phyloP scores from a whole-genome alignment of 371 early-diverging fungal species.

The Zopfochytrium polystomum region DNA sequence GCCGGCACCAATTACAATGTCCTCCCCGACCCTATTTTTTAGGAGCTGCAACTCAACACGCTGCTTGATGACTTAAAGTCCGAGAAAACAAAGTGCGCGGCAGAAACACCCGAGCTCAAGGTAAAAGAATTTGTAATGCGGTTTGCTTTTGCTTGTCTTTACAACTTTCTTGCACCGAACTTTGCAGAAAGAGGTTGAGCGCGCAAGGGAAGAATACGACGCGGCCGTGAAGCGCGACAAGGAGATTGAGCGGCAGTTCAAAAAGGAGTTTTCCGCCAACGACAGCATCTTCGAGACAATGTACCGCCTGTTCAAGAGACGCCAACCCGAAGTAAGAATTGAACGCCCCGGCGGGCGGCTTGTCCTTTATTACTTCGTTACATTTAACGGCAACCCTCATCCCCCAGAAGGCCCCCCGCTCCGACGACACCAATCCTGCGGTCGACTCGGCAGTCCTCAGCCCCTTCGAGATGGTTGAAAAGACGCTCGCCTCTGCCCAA shows the following conservation, averaged over 20 bases:
- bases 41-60: conserved; percentile 32
- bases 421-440: too few relatives aligned
- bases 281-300: conserved; percentile 39
- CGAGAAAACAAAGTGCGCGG: conserved; percentile 33
- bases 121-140: conserved; percentile 14
- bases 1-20: too few relatives aligned
- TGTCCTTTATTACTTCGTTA: neutral
- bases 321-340: conserved; percentile 28
- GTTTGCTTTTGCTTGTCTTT: neutral
- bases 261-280: conserved; percentile 43
- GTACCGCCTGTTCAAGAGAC: conserved; percentile 43
- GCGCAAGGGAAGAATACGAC: conserved; percentile 49
- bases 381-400: neutral
- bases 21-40: too few relatives aligned
- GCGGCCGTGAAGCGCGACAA: conserved; percentile 41
- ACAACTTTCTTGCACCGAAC: neutral
- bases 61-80: conserved; percentile 37
- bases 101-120: conserved; percentile 54
- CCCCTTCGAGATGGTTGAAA: conserved; percentile 21
- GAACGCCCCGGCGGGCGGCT: neutral
- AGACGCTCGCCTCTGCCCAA: conserved; percentile 10
- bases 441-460: too few relatives aligned
- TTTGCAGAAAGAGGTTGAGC: conserved; percentile 49
- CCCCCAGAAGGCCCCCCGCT: conserved; percentile 3
- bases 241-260: conserved; percentile 51